These are phyloP conservation scores for Teratosphaeriaceae sp. DNA, from an alignment of 2,329 filamentous ascomycete species.

Conservation along the genomic window DNA sequence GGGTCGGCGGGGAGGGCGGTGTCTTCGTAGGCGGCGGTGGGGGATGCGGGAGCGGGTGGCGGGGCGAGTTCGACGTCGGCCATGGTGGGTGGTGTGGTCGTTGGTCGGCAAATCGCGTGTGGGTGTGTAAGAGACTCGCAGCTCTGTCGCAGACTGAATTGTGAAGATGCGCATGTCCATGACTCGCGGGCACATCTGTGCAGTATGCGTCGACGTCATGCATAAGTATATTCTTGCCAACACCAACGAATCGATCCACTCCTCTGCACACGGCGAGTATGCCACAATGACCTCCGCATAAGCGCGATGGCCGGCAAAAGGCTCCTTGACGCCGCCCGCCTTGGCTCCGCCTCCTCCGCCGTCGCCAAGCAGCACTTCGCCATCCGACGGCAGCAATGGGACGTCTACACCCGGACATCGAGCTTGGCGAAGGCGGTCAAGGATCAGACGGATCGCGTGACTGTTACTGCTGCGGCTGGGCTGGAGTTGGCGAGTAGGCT, in stretches of 20 bases:
- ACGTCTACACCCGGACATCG: conserved; percentile 58
- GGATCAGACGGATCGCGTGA: conserved; percentile 54
- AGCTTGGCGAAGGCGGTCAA: conserved; percentile 57
- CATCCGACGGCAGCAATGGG: conserved; percentile 55
- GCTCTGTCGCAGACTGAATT: no score
- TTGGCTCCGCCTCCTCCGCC: conserved; percentile 42
- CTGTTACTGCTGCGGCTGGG: conserved; percentile 55
- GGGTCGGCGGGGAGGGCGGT: not conserved
- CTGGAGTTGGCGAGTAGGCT: conserved; percentile 53
- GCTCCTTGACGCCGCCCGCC: conserved; percentile 45
- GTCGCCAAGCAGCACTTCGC: conserved; percentile 49
- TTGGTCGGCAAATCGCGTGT: no score
- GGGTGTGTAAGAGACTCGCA: no score
- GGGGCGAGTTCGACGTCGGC: not conserved
- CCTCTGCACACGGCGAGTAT: not conserved
- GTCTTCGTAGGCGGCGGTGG: not conserved
- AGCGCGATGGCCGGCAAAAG: conserved; percentile 44
- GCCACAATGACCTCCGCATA: not conserved
- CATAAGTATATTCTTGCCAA: no score
- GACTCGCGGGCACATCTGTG: not conserved
- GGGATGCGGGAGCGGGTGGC: not conserved
- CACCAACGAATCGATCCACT: not conserved
- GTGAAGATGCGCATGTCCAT: no score
- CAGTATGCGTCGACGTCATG: not conserved
- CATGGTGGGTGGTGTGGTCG: not conserved